Conservation (phyloP, 345 rosid genomes). For the Aquilaria yunnanensis region DNA sequence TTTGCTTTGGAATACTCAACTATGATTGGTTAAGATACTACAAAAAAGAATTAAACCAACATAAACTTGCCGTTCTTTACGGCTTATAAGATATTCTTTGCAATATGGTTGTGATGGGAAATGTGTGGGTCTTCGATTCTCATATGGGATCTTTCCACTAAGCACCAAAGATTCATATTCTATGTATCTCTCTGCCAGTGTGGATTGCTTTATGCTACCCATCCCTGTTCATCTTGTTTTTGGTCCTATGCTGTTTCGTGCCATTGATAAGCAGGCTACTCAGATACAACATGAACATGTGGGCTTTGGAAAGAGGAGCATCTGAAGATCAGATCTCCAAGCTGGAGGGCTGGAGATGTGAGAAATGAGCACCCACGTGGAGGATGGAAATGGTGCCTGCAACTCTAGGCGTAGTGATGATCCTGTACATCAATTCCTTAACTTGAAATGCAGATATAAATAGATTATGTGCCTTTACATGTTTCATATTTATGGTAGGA, state of each 20-base stretch:
- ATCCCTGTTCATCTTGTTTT: slow-evolving; percentile 81
- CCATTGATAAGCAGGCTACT: slow-evolving; percentile 73
- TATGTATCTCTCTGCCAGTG: slow-evolving; percentile 80
- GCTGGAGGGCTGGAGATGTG: slow-evolving; percentile 77
- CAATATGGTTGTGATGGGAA: too few species aligned
- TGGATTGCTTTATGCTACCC: slow-evolving; percentile 93
- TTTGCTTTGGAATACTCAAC: too few species aligned
- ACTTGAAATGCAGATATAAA: too few species aligned
- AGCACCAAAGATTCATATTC: slow-evolving; percentile 82
- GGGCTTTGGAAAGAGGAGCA: slow-evolving; percentile 70
- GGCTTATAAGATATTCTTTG: too few species aligned
- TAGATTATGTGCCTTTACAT: too few species aligned
- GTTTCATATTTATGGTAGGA: too few species aligned
- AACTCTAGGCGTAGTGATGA: slow-evolving; percentile 31
- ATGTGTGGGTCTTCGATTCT: too few species aligned
- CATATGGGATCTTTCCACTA: slow-evolving; percentile 45
- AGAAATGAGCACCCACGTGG: slow-evolving; percentile 28
- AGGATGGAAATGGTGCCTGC: slow-evolving; percentile 18
- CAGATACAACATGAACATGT: slow-evolving; percentile 92
- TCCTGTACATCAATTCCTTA: slow-evolving; percentile 28
- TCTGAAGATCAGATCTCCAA: slow-evolving; percentile 83
- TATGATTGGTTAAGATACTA: not conserved
- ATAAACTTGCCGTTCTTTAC: not conserved
- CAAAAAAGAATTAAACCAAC: not conserved
- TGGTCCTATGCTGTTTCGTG: slow-evolving; percentile 78